phyloP scores from a whole-genome alignment of 1,284 basidiomycete species.

The Phlebopus sp. region DNA sequence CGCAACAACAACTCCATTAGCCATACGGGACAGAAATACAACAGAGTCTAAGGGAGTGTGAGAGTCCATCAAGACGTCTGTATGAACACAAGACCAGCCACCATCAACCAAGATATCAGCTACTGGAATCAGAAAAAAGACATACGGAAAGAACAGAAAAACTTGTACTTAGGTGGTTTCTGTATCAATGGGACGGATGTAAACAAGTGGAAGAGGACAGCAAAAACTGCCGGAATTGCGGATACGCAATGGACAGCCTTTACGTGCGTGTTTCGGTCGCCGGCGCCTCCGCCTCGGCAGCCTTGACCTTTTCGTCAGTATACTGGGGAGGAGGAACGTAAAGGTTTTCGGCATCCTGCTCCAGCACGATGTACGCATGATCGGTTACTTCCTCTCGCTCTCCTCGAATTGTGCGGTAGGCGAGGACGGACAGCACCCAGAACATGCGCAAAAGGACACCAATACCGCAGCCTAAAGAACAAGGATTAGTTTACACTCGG shows the following conservation, averaged over 20 bases:
- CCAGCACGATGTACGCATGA: constrained; percentile 37
- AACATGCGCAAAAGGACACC: constrained; percentile 76
- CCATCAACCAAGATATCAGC: neutral
- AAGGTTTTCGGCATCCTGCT: constrained; percentile 34
- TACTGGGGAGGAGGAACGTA: constrained; percentile 51
- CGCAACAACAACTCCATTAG: neutral
- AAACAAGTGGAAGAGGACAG: no score
- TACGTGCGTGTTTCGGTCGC: constrained; percentile 20
- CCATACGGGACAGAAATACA: constrained; percentile 1
- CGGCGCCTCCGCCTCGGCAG: constrained; percentile 8
- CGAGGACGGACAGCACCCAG: constrained; percentile 63
- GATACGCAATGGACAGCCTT: neutral
- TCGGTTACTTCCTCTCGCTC: constrained; percentile 36
- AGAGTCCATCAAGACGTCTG: constrained; percentile 7
- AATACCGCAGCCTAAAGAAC: constrained; percentile 62
- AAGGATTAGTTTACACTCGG: constrained; percentile 1
- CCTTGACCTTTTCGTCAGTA: constrained; percentile 46
- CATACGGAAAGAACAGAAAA: constrained; percentile 1
- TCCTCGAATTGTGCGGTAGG: constrained; percentile 52
- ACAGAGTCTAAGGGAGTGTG: constrained; percentile 22
- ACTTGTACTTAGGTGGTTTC: constrained; percentile 2
- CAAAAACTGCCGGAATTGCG: no score
- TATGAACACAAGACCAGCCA: constrained; percentile 1
- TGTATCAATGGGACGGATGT: no score
- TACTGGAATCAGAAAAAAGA: constrained; percentile 1